Base-by-base conservation (phyloP, 768 basidiomycete genomes). In the Coprinopsis strossmayeri region DNA sequence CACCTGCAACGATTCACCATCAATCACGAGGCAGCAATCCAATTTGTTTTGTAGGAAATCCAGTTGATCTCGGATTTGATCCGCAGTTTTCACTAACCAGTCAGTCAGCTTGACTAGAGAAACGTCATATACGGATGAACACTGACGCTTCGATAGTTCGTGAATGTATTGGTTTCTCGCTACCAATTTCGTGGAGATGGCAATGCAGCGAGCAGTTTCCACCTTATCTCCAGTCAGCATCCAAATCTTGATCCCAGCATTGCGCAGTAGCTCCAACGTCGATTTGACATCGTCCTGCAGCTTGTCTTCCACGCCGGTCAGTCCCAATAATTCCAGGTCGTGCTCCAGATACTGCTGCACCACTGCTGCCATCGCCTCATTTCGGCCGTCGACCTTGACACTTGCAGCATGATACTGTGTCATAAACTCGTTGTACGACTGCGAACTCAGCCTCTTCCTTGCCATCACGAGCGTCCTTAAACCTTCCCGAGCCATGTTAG, bases 161-260 rank as follows among this genome's bases (percentile, higher is more conserved):
- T 97, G 93, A 27, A 99, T 96, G 61, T 96, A 97, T 65, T 99
- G 96, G 58, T 92, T 92, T 57, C 96, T 77, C 20, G 91, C 86
- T 5, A 98, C 96, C 44, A 98, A 71, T 63, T 98, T 98, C 5
- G 91, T 96, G 30, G 93, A 96, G 54, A 98, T 92, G 3, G 95
- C 94, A 60, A 99, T 99, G 65, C 93, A 95, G 30, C 94, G 85
- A 3, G 96, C 96, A 2, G 96, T 99, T 72, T 99, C 96, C 43
- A 98, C 91, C 71, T 98, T 99, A 67, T 99, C 96, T 1, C 96
- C 95, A 0, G 96, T 99, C 58, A 98, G 73, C 96, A 98, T 98
- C 96, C 96, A 99, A 50, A 99, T 98, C 76, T 90, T 96, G 67
- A 99, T 83, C 3, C 95, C 95, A 0, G 95, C 96, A 62, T 98